A percentile compares a stretch with the other conserved stretches of the same genome.
Conservation (phyloP, 805 yeast species). For the Lipomyces orientalis region DNA sequence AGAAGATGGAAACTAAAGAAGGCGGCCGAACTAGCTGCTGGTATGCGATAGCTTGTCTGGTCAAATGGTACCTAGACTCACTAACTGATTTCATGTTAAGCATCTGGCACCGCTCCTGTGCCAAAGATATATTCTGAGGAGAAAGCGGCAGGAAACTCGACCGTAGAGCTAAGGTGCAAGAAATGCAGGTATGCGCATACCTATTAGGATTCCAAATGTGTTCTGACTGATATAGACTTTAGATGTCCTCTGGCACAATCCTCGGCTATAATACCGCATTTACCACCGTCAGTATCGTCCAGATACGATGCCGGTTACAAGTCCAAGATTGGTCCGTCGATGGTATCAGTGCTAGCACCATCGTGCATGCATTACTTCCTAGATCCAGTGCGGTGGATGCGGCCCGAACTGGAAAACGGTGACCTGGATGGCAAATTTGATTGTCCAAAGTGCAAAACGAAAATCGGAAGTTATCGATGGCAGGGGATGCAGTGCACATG, state of each 20-base stretch:
- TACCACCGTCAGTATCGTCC: constrained; percentile 14
- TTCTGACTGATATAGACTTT: constrained; percentile 40
- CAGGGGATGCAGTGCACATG: constrained; percentile 93
- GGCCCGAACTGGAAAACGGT: constrained; percentile 70
- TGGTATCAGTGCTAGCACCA: constrained; percentile 38
- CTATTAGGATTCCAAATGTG: not conserved
- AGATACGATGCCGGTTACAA: constrained; percentile 4
- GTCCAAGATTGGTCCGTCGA: constrained; percentile 32
- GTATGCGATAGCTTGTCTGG: constrained; percentile 22
- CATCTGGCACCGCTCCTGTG: constrained; percentile 40
- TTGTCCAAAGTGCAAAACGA: constrained; percentile 84
- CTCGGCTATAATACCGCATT: constrained; percentile 69
- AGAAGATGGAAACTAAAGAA: constrained; percentile 49
- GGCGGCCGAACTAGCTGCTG: constrained; percentile 44
- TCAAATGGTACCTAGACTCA: not conserved
- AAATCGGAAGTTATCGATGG: constrained; percentile 94
- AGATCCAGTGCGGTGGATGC: constrained; percentile 95
- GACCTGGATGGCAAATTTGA: constrained; percentile 83
- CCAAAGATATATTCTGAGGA: constrained; percentile 51
- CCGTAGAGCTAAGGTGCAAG: constrained; percentile 65
- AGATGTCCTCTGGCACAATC: constrained; percentile 68
- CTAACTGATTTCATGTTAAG: constrained; percentile 6
- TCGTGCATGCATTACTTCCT: constrained; percentile 82
- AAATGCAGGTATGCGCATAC: constrained; percentile 64
- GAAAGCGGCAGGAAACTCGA: constrained; percentile 17